Conservation (phyloP, 306 rosid species). For the Erythrophleum fordii region DNA sequence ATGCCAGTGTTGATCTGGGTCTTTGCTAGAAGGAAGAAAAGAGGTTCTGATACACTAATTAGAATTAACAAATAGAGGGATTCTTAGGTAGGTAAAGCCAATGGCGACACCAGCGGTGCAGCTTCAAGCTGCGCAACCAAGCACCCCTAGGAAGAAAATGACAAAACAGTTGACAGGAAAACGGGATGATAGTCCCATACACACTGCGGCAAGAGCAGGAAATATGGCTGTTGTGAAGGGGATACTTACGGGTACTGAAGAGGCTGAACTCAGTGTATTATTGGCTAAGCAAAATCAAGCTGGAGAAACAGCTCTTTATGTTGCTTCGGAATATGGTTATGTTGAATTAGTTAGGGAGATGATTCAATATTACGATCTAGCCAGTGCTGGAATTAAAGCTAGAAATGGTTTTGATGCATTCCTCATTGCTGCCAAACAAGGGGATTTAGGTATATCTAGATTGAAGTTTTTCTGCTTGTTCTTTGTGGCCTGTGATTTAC, state of each 20-base stretch:
- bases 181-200: constrained; percentile 81
- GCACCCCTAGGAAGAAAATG: constrained; percentile 71
- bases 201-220: constrained; percentile 84
- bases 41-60: constrained; percentile 30
- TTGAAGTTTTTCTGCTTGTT: constrained; percentile 23
- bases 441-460: constrained; percentile 70
- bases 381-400: constrained; percentile 81
- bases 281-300: constrained; percentile 79
- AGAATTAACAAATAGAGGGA: constrained; percentile 22
- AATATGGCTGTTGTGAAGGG: constrained; percentile 52
- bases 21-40: constrained; percentile 50
- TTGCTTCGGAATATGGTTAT: constrained; percentile 88
- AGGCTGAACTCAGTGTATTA: constrained; percentile 52
- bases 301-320: constrained; percentile 87
- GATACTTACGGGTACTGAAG: constrained; percentile 49
- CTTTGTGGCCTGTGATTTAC: constrained; percentile 2
- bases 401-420: constrained; percentile 94
- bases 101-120: constrained; percentile 54
- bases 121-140: constrained; percentile 45
- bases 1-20: constrained; percentile 57
- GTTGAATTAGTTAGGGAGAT: constrained; percentile 81
- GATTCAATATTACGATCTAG: constrained; percentile 76
- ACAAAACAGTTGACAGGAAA: constrained; percentile 90
- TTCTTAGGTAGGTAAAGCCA: constrained; percentile 25
- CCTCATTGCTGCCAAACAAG: constrained; percentile 98